These are phyloP conservation scores for Ciborinia camelliae DNA, from an alignment of 2,329 filamentous ascomycete genomes.

Conservation along the genomic window DNA sequence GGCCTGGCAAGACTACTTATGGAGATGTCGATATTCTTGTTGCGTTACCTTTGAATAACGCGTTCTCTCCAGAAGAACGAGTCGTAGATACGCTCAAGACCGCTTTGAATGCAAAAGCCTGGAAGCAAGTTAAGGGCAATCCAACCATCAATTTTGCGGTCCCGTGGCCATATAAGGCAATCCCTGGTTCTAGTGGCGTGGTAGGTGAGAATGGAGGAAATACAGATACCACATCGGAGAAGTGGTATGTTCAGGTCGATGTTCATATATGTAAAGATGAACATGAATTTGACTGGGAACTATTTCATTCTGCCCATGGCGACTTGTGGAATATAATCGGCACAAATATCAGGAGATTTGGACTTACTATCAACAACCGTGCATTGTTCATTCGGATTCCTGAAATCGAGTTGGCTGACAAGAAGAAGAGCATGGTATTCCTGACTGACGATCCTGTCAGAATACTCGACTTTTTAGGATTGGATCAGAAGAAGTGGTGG, in stretches of 20 bases:
- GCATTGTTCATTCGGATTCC: slow-evolving; percentile 64
- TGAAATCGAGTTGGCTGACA: slow-evolving; percentile 61
- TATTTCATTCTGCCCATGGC: slow-evolving; percentile 69
- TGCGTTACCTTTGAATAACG: slow-evolving; percentile 34
- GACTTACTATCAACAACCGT: slow-evolving; percentile 61
- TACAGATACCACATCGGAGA: background rate
- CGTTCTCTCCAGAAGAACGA: slow-evolving; percentile 16
- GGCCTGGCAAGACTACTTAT: slow-evolving; percentile 62
- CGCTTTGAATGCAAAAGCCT: slow-evolving; percentile 46
- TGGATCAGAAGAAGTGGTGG: slow-evolving; percentile 51
- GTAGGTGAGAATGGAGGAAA: background rate
- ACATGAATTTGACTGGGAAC: slow-evolving; percentile 54
- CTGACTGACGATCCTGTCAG: slow-evolving; percentile 55
- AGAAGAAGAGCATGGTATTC: slow-evolving; percentile 52
- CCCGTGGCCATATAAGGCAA: slow-evolving; percentile 45
- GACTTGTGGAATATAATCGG: slow-evolving; percentile 67
- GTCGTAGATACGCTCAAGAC: slow-evolving; percentile 38
- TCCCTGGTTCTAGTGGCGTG: background rate
- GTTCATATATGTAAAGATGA: slow-evolving; percentile 50
- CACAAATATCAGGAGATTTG: slow-evolving; percentile 58
- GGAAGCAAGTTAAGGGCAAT: slow-evolving; percentile 34
- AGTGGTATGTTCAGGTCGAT: slow-evolving; percentile 65
- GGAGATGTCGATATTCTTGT: slow-evolving; percentile 75
- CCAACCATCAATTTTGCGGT: slow-evolving; percentile 52
- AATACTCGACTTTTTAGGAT: slow-evolving; percentile 60